A percentile compares a stretch with the other conserved stretches of the same genome.
These are phyloP conservation scores for Breynia disticha DNA, from an alignment of 441 rosid species.

Conservation along the genomic window DNA sequence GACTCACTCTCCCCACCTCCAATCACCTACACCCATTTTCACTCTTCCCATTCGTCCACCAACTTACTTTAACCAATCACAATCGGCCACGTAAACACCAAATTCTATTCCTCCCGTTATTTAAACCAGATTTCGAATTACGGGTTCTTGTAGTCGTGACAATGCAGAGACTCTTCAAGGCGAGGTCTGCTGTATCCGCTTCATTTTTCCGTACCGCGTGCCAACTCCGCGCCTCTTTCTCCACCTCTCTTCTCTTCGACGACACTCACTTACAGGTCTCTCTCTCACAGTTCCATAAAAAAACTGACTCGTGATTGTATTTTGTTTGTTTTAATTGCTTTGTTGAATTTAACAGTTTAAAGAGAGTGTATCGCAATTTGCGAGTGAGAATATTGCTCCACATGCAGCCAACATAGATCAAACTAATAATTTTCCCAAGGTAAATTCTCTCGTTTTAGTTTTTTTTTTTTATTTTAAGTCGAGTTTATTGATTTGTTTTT, in stretches of 20 bases:
- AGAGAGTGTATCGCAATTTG: slow-evolving; percentile 80
- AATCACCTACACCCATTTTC: too few relatives aligned
- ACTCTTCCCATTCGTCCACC: too few relatives aligned
- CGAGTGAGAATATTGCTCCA: slow-evolving; percentile 66
- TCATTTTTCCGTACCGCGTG: neutral
- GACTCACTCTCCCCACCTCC: neutral
- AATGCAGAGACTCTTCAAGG: slow-evolving; percentile 15
- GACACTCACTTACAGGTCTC: slow-evolving; percentile 84
- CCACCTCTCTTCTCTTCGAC: slow-evolving; percentile 71
- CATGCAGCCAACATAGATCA: slow-evolving; percentile 63
- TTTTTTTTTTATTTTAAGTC: neutral
- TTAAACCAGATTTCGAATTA: too few relatives aligned
- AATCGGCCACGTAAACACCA: too few relatives aligned
- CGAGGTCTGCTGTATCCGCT: slow-evolving; percentile 29
- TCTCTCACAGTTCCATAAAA: neutral
- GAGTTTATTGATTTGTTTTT: neutral
- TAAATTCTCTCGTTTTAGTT: slow-evolving; percentile 10
- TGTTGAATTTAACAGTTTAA: slow-evolving; percentile 48
- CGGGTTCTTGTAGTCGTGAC: neutral
- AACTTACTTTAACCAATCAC: too few relatives aligned
- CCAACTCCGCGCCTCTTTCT: slow-evolving; percentile 26
- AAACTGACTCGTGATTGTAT: neutral
- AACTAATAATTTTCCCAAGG: slow-evolving; percentile 80
- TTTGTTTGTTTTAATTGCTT: neutral
- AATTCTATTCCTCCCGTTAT: too few relatives aligned